These are phyloP conservation scores for Melastoma malabathricum DNA, from an alignment of 345 rosid species.

Conservation along the genomic window DNA sequence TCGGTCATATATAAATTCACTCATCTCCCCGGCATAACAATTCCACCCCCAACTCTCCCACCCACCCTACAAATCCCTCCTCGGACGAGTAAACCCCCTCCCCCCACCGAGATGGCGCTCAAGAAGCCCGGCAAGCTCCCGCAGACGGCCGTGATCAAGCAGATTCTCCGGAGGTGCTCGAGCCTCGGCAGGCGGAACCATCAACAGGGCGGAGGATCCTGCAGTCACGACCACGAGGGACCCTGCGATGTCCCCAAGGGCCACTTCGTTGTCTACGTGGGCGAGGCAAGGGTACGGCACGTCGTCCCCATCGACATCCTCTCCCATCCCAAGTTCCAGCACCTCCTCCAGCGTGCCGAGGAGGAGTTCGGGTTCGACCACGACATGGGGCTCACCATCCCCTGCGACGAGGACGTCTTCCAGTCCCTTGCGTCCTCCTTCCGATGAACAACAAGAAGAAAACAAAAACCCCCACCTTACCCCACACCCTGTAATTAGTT, in stretches of 20 bases:
- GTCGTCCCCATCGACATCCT: conserved; percentile 26
- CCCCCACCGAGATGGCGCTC: conserved; percentile 1
- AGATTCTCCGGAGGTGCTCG: conserved; percentile 30
- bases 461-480: neutral
- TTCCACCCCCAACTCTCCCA: too few species aligned
- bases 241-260: conserved; percentile 35
- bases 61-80: too few species aligned
- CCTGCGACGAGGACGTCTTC: conserved; percentile 30
- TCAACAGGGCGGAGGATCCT: too few species aligned
- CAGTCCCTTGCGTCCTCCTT: conserved; percentile 10
- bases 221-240: conserved; percentile 5
- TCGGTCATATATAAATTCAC: too few species aligned
- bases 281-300: conserved; percentile 26
- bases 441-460: too few species aligned
- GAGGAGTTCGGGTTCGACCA: conserved; percentile 38
- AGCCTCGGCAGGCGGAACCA: conserved; percentile 24
- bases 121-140: conserved; percentile 21
- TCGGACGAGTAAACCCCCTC: too few species aligned
- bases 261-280: conserved; percentile 38
- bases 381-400: conserved; percentile 33
- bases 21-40: too few species aligned
- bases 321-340: conserved; percentile 28
- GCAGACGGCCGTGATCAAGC: conserved; percentile 23
- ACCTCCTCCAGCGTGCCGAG: conserved; percentile 28
- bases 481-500: too few species aligned